These are phyloP conservation scores for Candida nemodendra DNA, from an alignment of 805 yeast genomes.

Conservation along the genomic window DNA sequence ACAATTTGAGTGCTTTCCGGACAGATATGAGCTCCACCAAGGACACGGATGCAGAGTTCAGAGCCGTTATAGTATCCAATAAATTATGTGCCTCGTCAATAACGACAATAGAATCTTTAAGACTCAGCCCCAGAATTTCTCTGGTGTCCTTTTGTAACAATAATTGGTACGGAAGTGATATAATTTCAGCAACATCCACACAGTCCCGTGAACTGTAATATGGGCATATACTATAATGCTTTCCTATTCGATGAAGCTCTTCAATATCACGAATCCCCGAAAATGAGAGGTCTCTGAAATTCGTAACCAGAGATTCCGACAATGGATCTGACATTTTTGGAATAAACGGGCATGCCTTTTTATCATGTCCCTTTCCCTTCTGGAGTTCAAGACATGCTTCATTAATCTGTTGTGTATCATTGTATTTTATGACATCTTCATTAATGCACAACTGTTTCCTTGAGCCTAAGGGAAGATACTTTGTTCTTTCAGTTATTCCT, in stretches of 20 bases:
- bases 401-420: slow-evolving; percentile 57
- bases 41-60: slow-evolving; percentile 63
- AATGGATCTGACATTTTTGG: slow-evolving; percentile 34
- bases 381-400: slow-evolving; percentile 80
- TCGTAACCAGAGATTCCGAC: slow-evolving; percentile 33
- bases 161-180: slow-evolving; percentile 84
- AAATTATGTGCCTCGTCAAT: slow-evolving; percentile 94
- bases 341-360: slow-evolving; percentile 40
- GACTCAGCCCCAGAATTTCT: slow-evolving; percentile 52
- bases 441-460: slow-evolving; percentile 83
- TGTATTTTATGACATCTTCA: slow-evolving; percentile 50
- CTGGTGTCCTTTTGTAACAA: slow-evolving; percentile 63
- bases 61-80: slow-evolving; percentile 67
- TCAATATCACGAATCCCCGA: slow-evolving; percentile 73
- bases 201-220: slow-evolving; percentile 72
- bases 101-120: slow-evolving; percentile 66
- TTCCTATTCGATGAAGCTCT: slow-evolving; percentile 65
- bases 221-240: slow-evolving; percentile 62
- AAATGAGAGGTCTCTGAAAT: slow-evolving; percentile 55
- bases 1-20: slow-evolving; percentile 48
- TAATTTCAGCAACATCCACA: slow-evolving; percentile 60
- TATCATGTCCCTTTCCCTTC: slow-evolving; percentile 26
- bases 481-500: slow-evolving; percentile 48
- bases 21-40: slow-evolving; percentile 46
- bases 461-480: slow-evolving; percentile 75